Percentiles rank a stretch among this genome's conserved stretches.
These are phyloP conservation scores for Colletotrichum sp. DNA, from an alignment of 2,329 filamentous ascomycete species.

Conservation along the genomic window DNA sequence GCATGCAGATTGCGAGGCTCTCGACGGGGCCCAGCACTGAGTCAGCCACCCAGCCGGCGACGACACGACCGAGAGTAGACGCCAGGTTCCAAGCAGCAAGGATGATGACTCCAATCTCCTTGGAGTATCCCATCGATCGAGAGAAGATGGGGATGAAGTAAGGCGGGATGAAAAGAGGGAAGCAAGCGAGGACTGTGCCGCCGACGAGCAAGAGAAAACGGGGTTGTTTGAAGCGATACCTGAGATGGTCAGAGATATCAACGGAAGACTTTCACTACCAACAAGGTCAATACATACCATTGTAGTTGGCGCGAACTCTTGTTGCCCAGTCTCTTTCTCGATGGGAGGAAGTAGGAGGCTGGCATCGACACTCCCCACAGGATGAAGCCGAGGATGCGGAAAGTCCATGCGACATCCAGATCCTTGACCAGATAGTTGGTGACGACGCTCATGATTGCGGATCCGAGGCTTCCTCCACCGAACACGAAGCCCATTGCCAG, in stretches of 20 bases:
- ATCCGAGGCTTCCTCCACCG: conserved; percentile 29
- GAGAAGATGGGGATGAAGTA: conserved; percentile 34
- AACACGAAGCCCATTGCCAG: conserved; percentile 32
- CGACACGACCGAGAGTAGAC: conserved; percentile 29
- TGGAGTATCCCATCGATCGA: conserved; percentile 25
- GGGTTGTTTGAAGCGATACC: conserved; percentile 28
- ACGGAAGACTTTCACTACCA: accelerated
- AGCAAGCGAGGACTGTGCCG: conserved; percentile 27
- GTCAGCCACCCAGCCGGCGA: conserved; percentile 29
- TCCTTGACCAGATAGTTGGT: conserved; percentile 25
- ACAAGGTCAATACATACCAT: conserved; percentile 21
- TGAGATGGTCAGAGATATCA: neutral
- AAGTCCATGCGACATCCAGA: conserved; percentile 30
- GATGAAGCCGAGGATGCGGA: conserved; percentile 29
- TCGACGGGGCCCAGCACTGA: conserved; percentile 29
- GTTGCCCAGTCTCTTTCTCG: neutral
- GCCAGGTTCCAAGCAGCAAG: conserved; percentile 31
- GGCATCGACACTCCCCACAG: conserved; percentile 32
- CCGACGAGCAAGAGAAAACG: conserved; percentile 27
- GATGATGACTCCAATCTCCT: conserved; percentile 23
- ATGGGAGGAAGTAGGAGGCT: conserved; percentile 26
- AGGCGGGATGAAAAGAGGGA: conserved; percentile 30
- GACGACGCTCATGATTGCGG: conserved; percentile 29
- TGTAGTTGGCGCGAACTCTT: conserved; percentile 22
- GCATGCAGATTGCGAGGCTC: conserved; percentile 28